Base-by-base conservation (phyloP, 2,329 filamentous ascomycete species). In the Hymenoscyphus salicellus region DNA sequence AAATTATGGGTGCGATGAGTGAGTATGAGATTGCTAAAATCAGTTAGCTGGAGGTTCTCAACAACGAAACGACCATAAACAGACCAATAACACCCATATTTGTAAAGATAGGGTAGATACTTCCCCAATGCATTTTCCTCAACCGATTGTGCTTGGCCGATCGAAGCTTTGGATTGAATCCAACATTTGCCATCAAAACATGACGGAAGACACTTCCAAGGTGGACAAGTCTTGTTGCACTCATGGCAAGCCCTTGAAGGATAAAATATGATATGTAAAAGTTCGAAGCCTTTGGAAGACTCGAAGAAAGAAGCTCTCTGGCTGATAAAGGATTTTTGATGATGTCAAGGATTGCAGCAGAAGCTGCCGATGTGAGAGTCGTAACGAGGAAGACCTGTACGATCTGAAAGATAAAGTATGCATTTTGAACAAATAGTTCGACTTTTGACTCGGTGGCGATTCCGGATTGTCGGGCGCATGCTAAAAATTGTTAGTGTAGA, bases 221-320 rank as follows among this genome's bases (percentile, higher is more conserved):
- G 68, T 87, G 85, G 30, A 89, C 76, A 14, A 90, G 75, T 20
- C 84, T 81, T 60, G 83, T 82, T 1, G 86, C 81, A 41, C 85
- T 85, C 73, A 88, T 85, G 1, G 83, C 86, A 63, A 90, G 76
- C 1, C 87, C 87, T 72, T 90, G 87, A 1, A 90, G 77, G 43
- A 90, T 81, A 66, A 90, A 88, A 74, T 90, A 90, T 0, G 84
- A 85, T 8, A 90, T 80, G 72, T 89, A 90, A 72, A 89, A 90
- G 71, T 88, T 90, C 38, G 86, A 86, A 2, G 86, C 84, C 32
- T 78, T 80, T 1, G 88, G 88, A 2, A 90, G 79, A 57, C 86
- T 82, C 17, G 80, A 69, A 0, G 86, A 84, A 3, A 88, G 78
- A 57, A 87, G 69, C 2, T 70, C 75, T 1, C 83, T 79, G 6